Conservation (phyloP, 805 yeast species). For the Saturnispora diversa region DNA sequence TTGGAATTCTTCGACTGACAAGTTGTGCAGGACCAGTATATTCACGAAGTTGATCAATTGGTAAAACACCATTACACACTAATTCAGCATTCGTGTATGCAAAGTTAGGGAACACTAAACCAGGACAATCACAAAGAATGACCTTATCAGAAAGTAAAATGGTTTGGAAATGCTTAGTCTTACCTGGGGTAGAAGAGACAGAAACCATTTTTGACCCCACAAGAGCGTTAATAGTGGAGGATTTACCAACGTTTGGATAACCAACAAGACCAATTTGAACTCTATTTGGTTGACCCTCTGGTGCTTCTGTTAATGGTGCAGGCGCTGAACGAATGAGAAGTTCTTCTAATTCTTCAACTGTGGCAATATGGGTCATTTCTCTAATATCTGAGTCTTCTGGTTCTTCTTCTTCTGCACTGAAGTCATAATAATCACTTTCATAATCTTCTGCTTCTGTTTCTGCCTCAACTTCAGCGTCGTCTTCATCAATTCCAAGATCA, state of each 20-base stretch:
- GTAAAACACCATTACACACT: conserved; percentile 97
- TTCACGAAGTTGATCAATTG: conserved; percentile 94
- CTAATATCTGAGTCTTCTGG: conserved; percentile 26
- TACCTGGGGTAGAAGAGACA: conserved; percentile 97
- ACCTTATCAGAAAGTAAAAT: conserved; percentile 76
- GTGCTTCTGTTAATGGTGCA: conserved; percentile 42
- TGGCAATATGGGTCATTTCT: conserved; percentile 58
- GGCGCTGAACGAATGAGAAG: conserved; percentile 76
- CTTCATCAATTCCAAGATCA: conserved; percentile 20
- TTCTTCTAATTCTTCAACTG: conserved; percentile 78
- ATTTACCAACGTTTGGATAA: conserved; percentile 77
- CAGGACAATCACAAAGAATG: conserved; percentile 95
- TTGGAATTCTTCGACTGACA: conserved; percentile 84
- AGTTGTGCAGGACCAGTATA: conserved; percentile 80
- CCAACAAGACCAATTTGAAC: conserved; percentile 94
- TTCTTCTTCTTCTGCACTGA: conserved; percentile 19
- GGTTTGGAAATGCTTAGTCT: conserved; percentile 97
- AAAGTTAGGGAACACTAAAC: conserved; percentile 95
- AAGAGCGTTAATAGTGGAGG: conserved; percentile 95
- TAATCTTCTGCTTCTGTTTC: conserved; percentile 20
- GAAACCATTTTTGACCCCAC: conserved; percentile 97
- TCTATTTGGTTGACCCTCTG: conserved; percentile 49
- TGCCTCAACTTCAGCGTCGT: conserved; percentile 18
- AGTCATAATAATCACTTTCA: conserved; percentile 27
- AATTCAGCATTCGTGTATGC: conserved; percentile 94